Base-by-base conservation (phyloP, 2,329 filamentous ascomycete genomes). In the Aspergillus thermomutatus region DNA sequence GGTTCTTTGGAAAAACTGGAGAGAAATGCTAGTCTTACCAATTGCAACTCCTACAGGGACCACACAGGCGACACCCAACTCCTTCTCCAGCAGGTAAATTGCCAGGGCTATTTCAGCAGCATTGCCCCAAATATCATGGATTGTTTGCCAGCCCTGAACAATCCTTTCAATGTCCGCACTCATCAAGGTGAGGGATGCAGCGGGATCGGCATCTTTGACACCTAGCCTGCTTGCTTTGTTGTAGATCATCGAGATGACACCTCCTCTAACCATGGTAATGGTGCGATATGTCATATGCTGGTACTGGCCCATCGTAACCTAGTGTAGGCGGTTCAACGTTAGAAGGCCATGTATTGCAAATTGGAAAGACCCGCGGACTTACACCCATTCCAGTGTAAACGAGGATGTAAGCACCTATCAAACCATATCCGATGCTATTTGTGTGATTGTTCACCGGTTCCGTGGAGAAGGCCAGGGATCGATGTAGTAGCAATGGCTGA, bases 181-280 rank as follows among this genome's bases (percentile, higher is more conserved):
- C 77, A 80, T 79, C 14, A 79, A 60, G 3, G 76, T 79, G 14
- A 79, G 60, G 1, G 77, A 73, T 23, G 72, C 67, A 25, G 70
- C 69, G 1, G 72, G 69, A 34, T 75, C 73, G 10, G 69, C 68
- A 53, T 72, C 70, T 52, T 66, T 68, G 6, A 70, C 59, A 46
- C 65, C 68, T 1, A 75, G 52, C 9, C 67, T 64, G 11, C 65
- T 71, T 7, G 74, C 69, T 56, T 75, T 76, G n/a, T 76, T 74
- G 61, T 80, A 85, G 1, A 86, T 77, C 60, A 83, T 69, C 0
- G 79, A 77, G n/a, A 80, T 69, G 7, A 80, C 62, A 0, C 69
- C 73, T 9, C 75, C 76, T 37, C 79, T 68, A 8, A 78, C 66
- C 70, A 78, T 76, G 9, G 76, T 77, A 26, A 77, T 73, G 10